Evolutionary conservation across 1,284 basidiomycete genomes (phyloP), one percentile per base, ranked within the genome.

Genomic region (Cryptococcus sp.): DNA sequence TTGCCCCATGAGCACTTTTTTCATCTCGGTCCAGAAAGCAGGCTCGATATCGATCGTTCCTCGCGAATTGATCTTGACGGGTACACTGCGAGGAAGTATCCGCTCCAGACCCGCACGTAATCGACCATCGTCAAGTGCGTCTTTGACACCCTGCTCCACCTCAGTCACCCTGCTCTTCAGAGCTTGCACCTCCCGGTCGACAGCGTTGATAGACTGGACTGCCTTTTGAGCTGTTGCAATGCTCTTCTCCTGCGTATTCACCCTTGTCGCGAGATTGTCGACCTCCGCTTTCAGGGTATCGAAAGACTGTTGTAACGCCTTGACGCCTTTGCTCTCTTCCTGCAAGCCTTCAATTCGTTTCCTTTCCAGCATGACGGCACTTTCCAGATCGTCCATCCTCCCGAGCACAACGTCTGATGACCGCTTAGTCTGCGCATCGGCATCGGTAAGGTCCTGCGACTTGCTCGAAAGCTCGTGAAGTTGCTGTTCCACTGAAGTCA

Each of bases 141-240:
- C 54, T n/a, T 60, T 59, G 13, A 79, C 83, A 7, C 84, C 84
- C n/a, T 84, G 82, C 71, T 91, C 89, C 7, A 90, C 70, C 31
- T 76, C 77, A 69, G 87, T 87, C 0, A 83, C 81, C 51, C 88
- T 86, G 4, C 78, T 74, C 51, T 66, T 57, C 23, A 73, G 56
- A 1, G 58, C 47, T n/a, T 57, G 23, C 5, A 74, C 53, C 11
- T 74, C 71, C 31, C 50, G 53, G 39, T 67, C 57, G 27, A 68
- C 48, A 8, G 39, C 38, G 23, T 55, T 60, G 3, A 68, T 22
- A 17, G 59, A 48, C n/a, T 53, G 50, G 11, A 64, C 15, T n/a
- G 35, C 52, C 15, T 39, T 49, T 5, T 51, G 38, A 2, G 58
- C 39, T 17, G 54, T 45, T 47, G 35, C 47, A 13, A 60, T 27